Conservation (phyloP, 2,329 filamentous ascomycete genomes). For the Talaromyces pinophilus region DNA sequence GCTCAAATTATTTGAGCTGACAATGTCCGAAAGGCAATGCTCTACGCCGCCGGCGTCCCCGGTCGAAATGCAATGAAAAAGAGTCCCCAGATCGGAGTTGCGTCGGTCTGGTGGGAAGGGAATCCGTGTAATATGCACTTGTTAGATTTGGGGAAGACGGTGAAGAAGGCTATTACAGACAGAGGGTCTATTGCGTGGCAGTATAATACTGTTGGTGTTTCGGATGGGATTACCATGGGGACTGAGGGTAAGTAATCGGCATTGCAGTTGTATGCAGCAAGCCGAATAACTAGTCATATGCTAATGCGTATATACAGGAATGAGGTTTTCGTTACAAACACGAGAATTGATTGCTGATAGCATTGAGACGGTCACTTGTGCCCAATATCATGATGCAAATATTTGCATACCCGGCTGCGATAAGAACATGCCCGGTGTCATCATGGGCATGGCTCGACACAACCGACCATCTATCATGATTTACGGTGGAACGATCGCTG, state of each 20-base stretch:
- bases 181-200: conserved; percentile 92
- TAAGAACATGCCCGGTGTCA: conserved; percentile 94
- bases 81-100: conserved; percentile 85
- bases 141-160: conserved; percentile 80
- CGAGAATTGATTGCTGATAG: conserved; percentile 92
- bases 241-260: conserved; percentile 64
- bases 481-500: conserved; percentile 87
- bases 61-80: conserved; percentile 83
- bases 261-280: too few species aligned
- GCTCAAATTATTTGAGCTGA: not conserved
- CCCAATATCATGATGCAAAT: conserved; percentile 89
- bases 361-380: conserved; percentile 89
- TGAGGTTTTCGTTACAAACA: conserved; percentile 89
- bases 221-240: conserved; percentile 94
- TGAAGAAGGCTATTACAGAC: conserved; percentile 77
- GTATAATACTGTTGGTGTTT: conserved; percentile 87
- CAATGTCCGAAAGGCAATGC: conserved; percentile 68
- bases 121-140: conserved; percentile 87
- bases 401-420: conserved; percentile 92
- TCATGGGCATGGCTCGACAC: conserved; percentile 88
- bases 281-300: too few species aligned
- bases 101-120: conserved; percentile 95
- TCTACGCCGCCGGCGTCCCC: conserved; percentile 89
- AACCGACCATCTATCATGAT: conserved; percentile 94
- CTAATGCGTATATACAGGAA: conserved; percentile 57